A percentile compares a stretch with the other conserved stretches of the same genome.
Evolutionary conservation across 2,329 filamentous ascomycete genomes (phyloP).

Genomic region (Colletotrichum sp.): DNA sequence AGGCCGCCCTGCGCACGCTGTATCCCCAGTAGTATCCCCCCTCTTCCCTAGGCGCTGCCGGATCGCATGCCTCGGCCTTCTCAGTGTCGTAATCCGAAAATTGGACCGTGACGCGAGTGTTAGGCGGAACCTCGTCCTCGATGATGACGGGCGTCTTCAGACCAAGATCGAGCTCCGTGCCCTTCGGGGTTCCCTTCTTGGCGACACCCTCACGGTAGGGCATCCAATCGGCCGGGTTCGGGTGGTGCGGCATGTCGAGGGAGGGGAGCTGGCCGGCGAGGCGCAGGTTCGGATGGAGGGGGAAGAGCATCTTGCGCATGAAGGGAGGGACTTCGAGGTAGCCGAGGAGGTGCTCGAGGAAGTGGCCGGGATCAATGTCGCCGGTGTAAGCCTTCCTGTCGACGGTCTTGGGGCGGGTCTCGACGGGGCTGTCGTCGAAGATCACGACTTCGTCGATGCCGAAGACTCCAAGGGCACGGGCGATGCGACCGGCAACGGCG

Average conservation of each 20-base stretch:
- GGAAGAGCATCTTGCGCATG: slow-evolving; percentile 77
- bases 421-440: slow-evolving; percentile 70
- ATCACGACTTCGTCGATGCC: slow-evolving; percentile 84
- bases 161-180: slow-evolving; percentile 65
- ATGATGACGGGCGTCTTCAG: slow-evolving; percentile 61
- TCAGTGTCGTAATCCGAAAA: slow-evolving; percentile 56
- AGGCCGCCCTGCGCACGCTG: slow-evolving; percentile 67
- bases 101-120: slow-evolving; percentile 76
- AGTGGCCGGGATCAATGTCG: slow-evolving; percentile 78
- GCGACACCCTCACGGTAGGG: slow-evolving; percentile 81
- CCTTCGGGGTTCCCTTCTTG: slow-evolving; percentile 45
- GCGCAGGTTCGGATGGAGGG: slow-evolving; percentile 77
- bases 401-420: slow-evolving; percentile 49
- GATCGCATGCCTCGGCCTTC: slow-evolving; percentile 67
- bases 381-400: slow-evolving; percentile 66
- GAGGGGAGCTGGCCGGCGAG: slow-evolving; percentile 76
- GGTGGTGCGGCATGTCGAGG: slow-evolving; percentile 85
- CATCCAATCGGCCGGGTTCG: slow-evolving; percentile 77
- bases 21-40: slow-evolving; percentile 90
- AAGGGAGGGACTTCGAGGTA: slow-evolving; percentile 88
- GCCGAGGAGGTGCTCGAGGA: slow-evolving; percentile 77
- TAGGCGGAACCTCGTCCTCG: slow-evolving; percentile 65
- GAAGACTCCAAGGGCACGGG: slow-evolving; percentile 82
- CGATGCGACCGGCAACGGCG: slow-evolving; percentile 74
- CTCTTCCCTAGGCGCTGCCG: slow-evolving; percentile 72